Conservation (phyloP, 176 grass and related monocot species). For the Poa annua region DNA sequence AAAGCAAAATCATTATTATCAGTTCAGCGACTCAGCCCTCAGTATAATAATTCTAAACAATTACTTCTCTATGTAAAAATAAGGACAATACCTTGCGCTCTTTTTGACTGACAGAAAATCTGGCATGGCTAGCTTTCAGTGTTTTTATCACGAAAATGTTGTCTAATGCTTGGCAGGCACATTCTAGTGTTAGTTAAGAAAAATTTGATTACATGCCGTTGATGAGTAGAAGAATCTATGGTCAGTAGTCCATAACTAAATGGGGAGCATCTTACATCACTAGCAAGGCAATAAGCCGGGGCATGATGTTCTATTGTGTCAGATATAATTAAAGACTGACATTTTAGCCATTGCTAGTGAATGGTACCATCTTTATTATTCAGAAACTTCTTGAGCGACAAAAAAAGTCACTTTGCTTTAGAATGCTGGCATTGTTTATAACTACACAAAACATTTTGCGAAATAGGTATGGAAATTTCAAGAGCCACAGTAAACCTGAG, state of each 20-base stretch:
- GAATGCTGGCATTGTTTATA: neutral
- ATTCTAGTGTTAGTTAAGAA: neutral
- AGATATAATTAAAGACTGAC: neutral
- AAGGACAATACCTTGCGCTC: neutral
- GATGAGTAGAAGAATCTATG: constrained; percentile 4
- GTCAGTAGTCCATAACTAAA: neutral
- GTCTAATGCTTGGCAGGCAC: neutral
- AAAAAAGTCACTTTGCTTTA: constrained; percentile 11
- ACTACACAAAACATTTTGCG: neutral
- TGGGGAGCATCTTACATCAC: constrained; percentile 2
- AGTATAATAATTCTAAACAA: neutral
- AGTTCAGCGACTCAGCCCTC: neutral
- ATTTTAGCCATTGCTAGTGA: neutral
- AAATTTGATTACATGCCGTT: neutral
- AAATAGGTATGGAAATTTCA: neutral
- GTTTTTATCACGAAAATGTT: neutral
- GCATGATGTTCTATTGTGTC: constrained; percentile 25
- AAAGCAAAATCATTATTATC: constrained; percentile 14
- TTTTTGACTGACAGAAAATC: neutral
- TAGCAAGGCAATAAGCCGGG: neutral
- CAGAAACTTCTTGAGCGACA: neutral
- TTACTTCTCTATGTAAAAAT: constrained; percentile 12
- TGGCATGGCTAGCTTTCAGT: neutral
- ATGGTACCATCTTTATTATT: neutral
- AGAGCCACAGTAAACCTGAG: constrained; percentile 64